Conservation (phyloP, 768 basidiomycete genomes). For the Panus rudis region DNA sequence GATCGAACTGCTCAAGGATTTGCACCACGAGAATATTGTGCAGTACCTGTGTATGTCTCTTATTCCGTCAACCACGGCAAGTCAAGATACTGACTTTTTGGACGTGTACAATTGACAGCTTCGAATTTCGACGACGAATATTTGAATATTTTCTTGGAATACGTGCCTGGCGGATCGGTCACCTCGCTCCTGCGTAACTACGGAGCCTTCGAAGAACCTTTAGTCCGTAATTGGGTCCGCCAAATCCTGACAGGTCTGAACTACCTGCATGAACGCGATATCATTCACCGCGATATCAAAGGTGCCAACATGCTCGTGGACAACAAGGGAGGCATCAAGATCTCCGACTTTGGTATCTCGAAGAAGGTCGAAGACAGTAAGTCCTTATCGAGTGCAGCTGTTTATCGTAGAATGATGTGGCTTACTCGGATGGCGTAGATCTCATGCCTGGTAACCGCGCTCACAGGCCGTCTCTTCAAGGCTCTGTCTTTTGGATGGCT, state of each 20-base stretch:
- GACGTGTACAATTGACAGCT: constrained; percentile 40
- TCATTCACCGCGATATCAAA: constrained; percentile 98
- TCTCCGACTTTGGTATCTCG: constrained; percentile 94
- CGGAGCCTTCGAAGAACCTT: constrained; percentile 88
- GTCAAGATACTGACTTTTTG: not conserved
- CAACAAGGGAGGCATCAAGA: constrained; percentile 96
- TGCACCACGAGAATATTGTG: constrained; percentile 94
- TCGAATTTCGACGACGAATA: constrained; percentile 87
- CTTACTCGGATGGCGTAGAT: constrained; percentile 19
- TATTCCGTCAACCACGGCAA: not conserved
- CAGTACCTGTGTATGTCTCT: constrained; percentile 84
- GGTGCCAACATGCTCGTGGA: constrained; percentile 98
- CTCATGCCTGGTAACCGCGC: constrained; percentile 56
- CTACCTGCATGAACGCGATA: constrained; percentile 88
- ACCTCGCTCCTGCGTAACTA: constrained; percentile 84
- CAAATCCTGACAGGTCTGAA: constrained; percentile 86
- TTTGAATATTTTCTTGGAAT: constrained; percentile 95
- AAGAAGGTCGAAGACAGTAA: constrained; percentile 96
- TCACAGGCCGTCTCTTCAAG: constrained; percentile 90
- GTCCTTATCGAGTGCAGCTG: constrained; percentile 25
- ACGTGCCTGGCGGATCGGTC: constrained; percentile 93
- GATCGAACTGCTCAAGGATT: constrained; percentile 86
- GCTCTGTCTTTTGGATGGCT: constrained; percentile 99
- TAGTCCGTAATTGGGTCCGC: constrained; percentile 88
- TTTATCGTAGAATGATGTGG: not conserved